phyloP scores from a whole-genome alignment of 2,329 filamentous ascomycete genomes.

The Pseudogymnoascus sp. region DNA sequence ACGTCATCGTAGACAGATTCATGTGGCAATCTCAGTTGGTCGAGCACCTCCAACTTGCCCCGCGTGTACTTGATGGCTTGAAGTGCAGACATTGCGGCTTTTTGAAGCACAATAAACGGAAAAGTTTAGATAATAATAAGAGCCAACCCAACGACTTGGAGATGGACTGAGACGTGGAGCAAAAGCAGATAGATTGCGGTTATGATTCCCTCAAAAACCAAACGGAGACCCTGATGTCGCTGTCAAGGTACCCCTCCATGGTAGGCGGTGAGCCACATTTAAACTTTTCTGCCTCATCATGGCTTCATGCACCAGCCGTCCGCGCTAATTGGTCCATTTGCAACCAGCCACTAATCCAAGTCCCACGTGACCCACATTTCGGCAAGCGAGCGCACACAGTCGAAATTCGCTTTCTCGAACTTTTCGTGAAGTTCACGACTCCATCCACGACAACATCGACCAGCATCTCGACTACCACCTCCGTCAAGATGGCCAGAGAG shows the following conservation, averaged over 20 bases:
- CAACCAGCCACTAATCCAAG: neutral
- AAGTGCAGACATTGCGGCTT: slow-evolving; percentile 37
- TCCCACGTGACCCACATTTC: slow-evolving; percentile 9
- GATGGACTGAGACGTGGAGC: neutral
- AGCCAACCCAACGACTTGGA: neutral
- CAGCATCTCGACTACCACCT: slow-evolving; percentile 16
- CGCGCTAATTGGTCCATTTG: neutral
- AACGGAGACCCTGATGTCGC: slow-evolving; percentile 9
- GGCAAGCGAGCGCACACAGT: slow-evolving; percentile 1
- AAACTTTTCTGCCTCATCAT: slow-evolving; percentile 10
- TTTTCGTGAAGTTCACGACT: neutral
- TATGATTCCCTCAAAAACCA: neutral
- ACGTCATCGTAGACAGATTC: slow-evolving; percentile 71
- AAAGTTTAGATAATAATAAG: neutral
- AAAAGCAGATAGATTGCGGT: neutral
- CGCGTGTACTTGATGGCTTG: slow-evolving; percentile 70
- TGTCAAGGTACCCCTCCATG: slow-evolving; percentile 10
- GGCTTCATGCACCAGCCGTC: neutral
- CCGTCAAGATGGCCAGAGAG: slow-evolving; percentile 48
- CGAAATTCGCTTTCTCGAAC: slow-evolving; percentile 8
- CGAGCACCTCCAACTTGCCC: slow-evolving; percentile 66
- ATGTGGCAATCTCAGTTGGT: slow-evolving; percentile 76
- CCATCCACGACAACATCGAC: slow-evolving; percentile 15
- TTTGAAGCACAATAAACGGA: neutral
- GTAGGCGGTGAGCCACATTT: slow-evolving; percentile 10